Evolutionary conservation across 768 basidiomycete species (phyloP), one percentile per base, ranked within the genome.

Genomic region (Omphalotus guepiniiformis): DNA sequence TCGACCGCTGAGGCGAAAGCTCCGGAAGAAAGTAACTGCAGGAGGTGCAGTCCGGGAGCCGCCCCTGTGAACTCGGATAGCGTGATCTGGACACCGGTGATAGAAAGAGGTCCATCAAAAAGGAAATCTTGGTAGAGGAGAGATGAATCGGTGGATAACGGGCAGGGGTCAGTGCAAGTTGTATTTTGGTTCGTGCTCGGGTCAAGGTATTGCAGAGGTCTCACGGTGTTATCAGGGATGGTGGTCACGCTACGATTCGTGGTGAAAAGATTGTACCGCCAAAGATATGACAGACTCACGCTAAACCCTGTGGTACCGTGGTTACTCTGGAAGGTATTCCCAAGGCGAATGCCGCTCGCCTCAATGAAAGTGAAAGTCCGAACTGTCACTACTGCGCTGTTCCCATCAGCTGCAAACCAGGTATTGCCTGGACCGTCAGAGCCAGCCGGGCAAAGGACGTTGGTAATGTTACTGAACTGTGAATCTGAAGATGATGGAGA

Each of bases 121-220:
- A 96, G 68, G 69, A 96, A 99, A 64, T 99, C 96, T 64, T 98
- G 93, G 61, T 92, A 98, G 1, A 80, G 75, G 48, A 97, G 66
- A 9, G 80, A 75, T 2, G 87, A 63, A 61, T 96, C 80, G 37
- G 82, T 82, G 4, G 81, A 80, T 32, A 99, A 73, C 0, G 93
- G 91, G 63, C 96, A 99, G 18, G 73, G 67, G 42, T 76, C 68
- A 7, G 82, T 72, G 66, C 96, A 99, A 0, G 91, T 89, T 53
- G 71, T 65, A 55, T 86, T 90, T 58, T 85, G 71, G 34, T 84
- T 82, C 9, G 84, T 87, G 0, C 70, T 63, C 0, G 89, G 85
- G 62, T 98, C 88, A 26, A 86, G 62, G 60, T 86, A 98, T 25
- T 78, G 76, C 52, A 99, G 70, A 3, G 78, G 75, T 62, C 85